Evolutionary conservation across 352 stramenopile species (phyloP), one percentile per base, ranked within the genome.

Genomic region (Phytopythium litorale): DNA sequence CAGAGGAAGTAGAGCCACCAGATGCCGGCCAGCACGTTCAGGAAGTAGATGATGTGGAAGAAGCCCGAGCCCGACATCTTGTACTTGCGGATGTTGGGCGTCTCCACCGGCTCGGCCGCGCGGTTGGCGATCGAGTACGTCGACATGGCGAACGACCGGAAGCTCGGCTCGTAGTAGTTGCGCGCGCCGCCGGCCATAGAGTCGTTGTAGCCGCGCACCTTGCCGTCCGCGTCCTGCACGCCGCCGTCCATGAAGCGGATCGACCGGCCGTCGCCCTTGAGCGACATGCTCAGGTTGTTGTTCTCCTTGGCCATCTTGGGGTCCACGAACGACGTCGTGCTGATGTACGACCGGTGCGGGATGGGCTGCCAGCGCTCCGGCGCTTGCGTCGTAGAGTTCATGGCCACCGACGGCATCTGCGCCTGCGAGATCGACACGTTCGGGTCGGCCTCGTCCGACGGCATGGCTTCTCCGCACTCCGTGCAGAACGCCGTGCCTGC

Each of bases 21-120:
- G 25, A 96, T 62, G 70, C 87, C 87, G 0, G 75, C 70, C 25
- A 88, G 64, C 19, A 62, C 82, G 35, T 67, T 81, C n/a, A 85
- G 48, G 30, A 96, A 90, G 81, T 96, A 96, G 52, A 96, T 76
- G 7, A 96, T 37, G 72, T 96, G 85, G 71, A 94, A 96, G 58
- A 94, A 82, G 40, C 79, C 80, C 30, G 73, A 78, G 38, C 85
- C 87, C 23, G 84, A 94, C 80, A 96, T 96, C 75, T 93, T 92
- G 81, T 94, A 96, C 84, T 94, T 96, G 45, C 87, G 85, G 32
- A 96, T 94, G 74, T 96, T 96, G 49, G 87, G 87, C 53, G 87
- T 96, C 71, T 94, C 83, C 16, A 94, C 87, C 0, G 87, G 85
- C 57, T 96, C 87, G 43, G 84, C 87, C 11, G 87, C 87, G 33